Evolutionary conservation across 1,284 basidiomycete genomes (phyloP).

Genomic region (Puccinia coronata): DNA sequence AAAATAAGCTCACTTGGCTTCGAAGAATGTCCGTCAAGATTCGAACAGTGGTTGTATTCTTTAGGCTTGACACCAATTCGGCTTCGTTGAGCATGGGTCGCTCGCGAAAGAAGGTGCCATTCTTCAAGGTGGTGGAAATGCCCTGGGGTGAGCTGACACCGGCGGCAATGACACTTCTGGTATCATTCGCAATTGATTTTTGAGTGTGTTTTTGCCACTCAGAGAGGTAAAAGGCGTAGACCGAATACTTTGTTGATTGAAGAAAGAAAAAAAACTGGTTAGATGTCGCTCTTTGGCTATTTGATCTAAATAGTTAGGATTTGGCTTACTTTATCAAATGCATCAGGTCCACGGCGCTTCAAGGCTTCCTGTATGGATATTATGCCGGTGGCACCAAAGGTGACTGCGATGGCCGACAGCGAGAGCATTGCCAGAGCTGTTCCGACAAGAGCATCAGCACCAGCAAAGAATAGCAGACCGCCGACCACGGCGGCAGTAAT

Average conservation of each 20-base stretch:
- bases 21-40: constrained; percentile 44
- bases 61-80: constrained; percentile 11
- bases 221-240: constrained; percentile 41
- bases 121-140: constrained; percentile 26
- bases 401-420: constrained; percentile 6
- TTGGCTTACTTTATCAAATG: constrained; percentile 29
- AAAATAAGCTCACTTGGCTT: constrained; percentile 29
- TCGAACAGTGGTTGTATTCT: constrained; percentile 38
- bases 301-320: neutral
- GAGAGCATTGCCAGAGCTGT: neutral
- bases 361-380: constrained; percentile 19
- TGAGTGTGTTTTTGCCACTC: constrained; percentile 44
- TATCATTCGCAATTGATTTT: constrained; percentile 30
- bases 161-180: constrained; percentile 28
- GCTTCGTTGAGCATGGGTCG: constrained; percentile 29
- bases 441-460: neutral
- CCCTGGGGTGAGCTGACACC: constrained; percentile 33
- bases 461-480: neutral
- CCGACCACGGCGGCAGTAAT: neutral
- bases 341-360: constrained; percentile 9
- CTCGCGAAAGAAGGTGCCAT: constrained; percentile 35
- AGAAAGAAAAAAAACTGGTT: neutral
- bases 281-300: neutral
- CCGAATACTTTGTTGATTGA: neutral
- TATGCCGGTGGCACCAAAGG: constrained; percentile 10